phyloP scores from a whole-genome alignment of 2,329 filamentous ascomycete species.

The Penicillium sp. region DNA sequence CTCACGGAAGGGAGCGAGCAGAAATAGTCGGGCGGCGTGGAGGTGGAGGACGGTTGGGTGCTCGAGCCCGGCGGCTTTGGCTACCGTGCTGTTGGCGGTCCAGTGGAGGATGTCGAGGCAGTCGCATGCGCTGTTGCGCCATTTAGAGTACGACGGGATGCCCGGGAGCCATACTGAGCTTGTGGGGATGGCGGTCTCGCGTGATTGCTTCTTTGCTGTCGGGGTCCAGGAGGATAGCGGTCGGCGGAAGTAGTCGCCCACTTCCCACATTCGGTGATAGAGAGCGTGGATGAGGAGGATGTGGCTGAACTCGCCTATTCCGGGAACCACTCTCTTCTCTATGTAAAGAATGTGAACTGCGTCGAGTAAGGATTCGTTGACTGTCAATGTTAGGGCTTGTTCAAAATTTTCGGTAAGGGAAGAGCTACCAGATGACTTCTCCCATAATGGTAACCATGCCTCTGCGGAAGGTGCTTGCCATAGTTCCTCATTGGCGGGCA shows the following conservation, averaged over 20 bases:
- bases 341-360: constrained; percentile 49
- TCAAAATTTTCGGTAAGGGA: not conserved
- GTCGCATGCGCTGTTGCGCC: constrained; percentile 44
- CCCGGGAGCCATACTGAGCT: constrained; percentile 48
- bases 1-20: constrained; percentile 49
- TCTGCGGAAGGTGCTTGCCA: constrained; percentile 40
- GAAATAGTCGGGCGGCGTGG: constrained; percentile 52
- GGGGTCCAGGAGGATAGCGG: constrained; percentile 48
- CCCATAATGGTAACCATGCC: constrained; percentile 32
- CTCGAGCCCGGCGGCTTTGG: constrained; percentile 50
- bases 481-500: constrained; percentile 42
- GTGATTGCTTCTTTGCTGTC: constrained; percentile 41
- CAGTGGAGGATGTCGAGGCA: constrained; percentile 57
- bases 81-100: constrained; percentile 53
- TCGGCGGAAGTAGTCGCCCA: constrained; percentile 45
- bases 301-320: constrained; percentile 49
- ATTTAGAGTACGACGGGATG: constrained; percentile 47
- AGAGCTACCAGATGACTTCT: constrained; percentile 23
- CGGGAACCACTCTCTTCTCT: constrained; percentile 46
- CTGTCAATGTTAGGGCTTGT: constrained; percentile 9
- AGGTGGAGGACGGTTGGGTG: constrained; percentile 55
- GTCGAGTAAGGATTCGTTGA: constrained; percentile 39
- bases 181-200: constrained; percentile 32
- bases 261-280: constrained; percentile 50
- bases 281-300: constrained; percentile 51